Base-by-base conservation (phyloP, 352 stramenopile genomes). In the Globisporangium apiculatum region DNA sequence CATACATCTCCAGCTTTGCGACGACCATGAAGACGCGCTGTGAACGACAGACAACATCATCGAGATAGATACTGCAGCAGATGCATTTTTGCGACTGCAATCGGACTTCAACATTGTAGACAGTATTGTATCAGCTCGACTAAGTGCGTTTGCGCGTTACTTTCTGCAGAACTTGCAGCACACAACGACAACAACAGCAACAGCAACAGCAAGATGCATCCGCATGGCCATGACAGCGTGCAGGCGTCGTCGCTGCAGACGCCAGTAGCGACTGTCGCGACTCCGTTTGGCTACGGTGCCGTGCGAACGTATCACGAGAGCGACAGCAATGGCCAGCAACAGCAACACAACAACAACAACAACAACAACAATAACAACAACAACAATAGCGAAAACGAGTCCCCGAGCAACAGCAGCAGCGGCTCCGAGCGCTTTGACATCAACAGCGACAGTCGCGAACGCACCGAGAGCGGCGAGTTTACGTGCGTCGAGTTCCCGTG, bases 401-500 rank as follows among this genome's bases (percentile, higher is more conserved):
- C 11, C 42, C 15, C 42, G 11, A 11, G n/a, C 42, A 14, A 11
- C 14, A 7, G 35, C 50, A 47, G 14, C 14, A 55, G 14, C 49
- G 48, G 15, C 37, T 40, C 10, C 9, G 17, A 36, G 10, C 50
- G 61, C 37, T 37, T 57, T 4, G 50, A 66, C 49, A 57, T 36
- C 7, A 43, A 59, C 10, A 17, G 56, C 15, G 60, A 56, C 15
- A 45, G 58, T 2, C 65, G 72, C 45, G 53, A 46, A 3, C 7
- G 52, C 3, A 62, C 36, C 12, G 58, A 60, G 7, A 63, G 54
- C 36, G 66, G 17, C 57, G 71, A 64, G 11, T 87, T 91, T 58
- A 75, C 75, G 53, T 76, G 76, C 53, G 82, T 92, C 31, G 56
- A 79, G 51, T 92, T 92, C 48, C 76, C 82, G 2, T 92, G 82